Percentiles rank a stretch among this genome's conserved stretches.
Evolutionary conservation across 495 filamentous ascomycete species (phyloP).

Genomic region (Podospora pseudopauciseta): DNA sequence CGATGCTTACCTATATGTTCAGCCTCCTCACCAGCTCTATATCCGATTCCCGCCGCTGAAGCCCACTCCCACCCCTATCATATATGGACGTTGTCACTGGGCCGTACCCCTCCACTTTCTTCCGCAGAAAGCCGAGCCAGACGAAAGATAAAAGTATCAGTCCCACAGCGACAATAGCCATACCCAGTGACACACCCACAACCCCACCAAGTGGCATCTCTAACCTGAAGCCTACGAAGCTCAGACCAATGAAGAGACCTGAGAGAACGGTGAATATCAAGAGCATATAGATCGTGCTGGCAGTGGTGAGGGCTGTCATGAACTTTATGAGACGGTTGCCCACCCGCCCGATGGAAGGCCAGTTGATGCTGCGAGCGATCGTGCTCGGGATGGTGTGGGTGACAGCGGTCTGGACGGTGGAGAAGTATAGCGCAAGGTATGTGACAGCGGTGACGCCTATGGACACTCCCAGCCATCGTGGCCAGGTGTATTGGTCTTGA

Average conservation of each 20-base stretch:
- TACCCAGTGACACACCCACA: not conserved
- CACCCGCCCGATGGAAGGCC: not conserved
- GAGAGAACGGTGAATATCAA: not conserved
- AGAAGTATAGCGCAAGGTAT: not conserved
- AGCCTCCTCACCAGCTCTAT: not conserved
- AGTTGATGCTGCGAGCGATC: not conserved
- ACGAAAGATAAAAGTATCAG: not conserved
- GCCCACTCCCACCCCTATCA: not conserved
- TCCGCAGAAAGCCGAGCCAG: not conserved
- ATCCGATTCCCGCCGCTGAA: not conserved
- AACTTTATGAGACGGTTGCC: not conserved
- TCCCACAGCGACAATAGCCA: not conserved
- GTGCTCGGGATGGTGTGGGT: not conserved
- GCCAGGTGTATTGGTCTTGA: not conserved
- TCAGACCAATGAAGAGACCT: not conserved
- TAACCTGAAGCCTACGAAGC: not conserved
- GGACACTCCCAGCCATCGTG: not conserved
- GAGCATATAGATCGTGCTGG: not conserved
- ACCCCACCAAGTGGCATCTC: not conserved
- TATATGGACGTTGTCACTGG: not conserved
- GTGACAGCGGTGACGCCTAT: not conserved
- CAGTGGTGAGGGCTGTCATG: not conserved
- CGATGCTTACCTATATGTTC: not conserved
- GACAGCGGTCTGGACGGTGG: not conserved
- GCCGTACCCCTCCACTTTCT: not conserved